Percentiles rank a stretch among this genome's conserved stretches.
Conservation (phyloP, 1,139 yeast species). For the Yamadazyma kanchanaburiensis region DNA sequence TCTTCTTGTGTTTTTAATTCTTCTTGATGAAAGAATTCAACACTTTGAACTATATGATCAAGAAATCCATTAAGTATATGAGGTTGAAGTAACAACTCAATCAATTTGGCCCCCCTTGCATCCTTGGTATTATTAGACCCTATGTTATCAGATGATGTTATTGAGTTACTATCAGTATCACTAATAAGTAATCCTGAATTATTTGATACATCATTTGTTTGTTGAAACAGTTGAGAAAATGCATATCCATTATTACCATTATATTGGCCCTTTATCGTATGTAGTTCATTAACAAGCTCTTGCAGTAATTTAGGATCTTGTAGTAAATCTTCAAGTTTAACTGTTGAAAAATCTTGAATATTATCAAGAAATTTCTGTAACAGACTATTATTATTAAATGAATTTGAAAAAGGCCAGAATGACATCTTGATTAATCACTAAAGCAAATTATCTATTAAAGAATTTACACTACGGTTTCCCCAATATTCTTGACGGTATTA, state of each 20-base stretch:
- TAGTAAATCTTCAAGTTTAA: slow-evolving; percentile 33
- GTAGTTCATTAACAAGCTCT: slow-evolving; percentile 40
- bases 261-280: slow-evolving; percentile 36
- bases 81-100: slow-evolving; percentile 45
- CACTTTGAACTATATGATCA: slow-evolving; percentile 35
- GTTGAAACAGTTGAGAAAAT: slow-evolving; percentile 25
- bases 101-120: slow-evolving; percentile 36
- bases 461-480: too few relatives aligned
- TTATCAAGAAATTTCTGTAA: slow-evolving; percentile 44
- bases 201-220: neutral
- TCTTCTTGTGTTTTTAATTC: slow-evolving; percentile 23
- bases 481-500: too few relatives aligned
- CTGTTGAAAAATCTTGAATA: slow-evolving; percentile 30
- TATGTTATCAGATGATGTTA: slow-evolving; percentile 35
- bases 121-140: slow-evolving; percentile 26
- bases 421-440: slow-evolving; percentile 39
- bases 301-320: slow-evolving; percentile 35
- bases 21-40: slow-evolving; percentile 34
- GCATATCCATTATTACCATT: slow-evolving; percentile 27
- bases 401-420: slow-evolving; percentile 47
- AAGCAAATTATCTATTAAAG: too few relatives aligned
- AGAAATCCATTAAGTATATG: slow-evolving; percentile 41
- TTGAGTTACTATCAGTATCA: slow-evolving; percentile 31
- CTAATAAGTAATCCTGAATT: slow-evolving; percentile 2
- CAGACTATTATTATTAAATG: slow-evolving; percentile 36